Conservation (phyloP, 2,329 filamentous ascomycete species). For the Scleromitrula shiraiana region DNA sequence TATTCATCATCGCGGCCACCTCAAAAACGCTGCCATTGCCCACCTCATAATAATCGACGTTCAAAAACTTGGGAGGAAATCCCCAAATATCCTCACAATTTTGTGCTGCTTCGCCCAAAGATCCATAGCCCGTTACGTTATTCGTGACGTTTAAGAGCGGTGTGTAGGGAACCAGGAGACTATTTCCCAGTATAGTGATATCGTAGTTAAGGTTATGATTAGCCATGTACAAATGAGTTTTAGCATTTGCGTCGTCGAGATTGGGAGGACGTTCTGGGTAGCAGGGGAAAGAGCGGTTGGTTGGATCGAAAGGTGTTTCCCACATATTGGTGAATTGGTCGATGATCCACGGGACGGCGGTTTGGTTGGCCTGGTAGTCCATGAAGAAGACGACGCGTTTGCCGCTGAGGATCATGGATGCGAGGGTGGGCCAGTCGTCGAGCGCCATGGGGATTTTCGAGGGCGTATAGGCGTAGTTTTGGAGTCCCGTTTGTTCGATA, state of each 20-base stretch:
- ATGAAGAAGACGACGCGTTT: slow-evolving; percentile 74
- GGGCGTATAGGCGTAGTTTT: slow-evolving; percentile 66
- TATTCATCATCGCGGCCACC: slow-evolving; percentile 62
- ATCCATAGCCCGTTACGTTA: slow-evolving; percentile 53
- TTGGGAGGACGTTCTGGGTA: slow-evolving; percentile 67
- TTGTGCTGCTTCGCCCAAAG: slow-evolving; percentile 54
- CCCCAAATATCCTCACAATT: slow-evolving; percentile 57
- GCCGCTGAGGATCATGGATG: slow-evolving; percentile 61
- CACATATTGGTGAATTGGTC: slow-evolving; percentile 85
- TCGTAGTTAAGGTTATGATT: slow-evolving; percentile 89
- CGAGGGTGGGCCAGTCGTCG: slow-evolving; percentile 76
- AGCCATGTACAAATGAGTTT: slow-evolving; percentile 65
- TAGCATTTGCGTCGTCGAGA: slow-evolving; percentile 44
- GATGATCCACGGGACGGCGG: slow-evolving; percentile 70
- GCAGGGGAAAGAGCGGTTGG: slow-evolving; percentile 63
- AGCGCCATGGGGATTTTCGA: slow-evolving; percentile 61
- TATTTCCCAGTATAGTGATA: slow-evolving; percentile 55
- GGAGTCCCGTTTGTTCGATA: slow-evolving; percentile 64
- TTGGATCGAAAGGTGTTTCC: slow-evolving; percentile 71
- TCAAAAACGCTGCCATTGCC: slow-evolving; percentile 66
- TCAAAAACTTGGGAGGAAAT: slow-evolving; percentile 65
- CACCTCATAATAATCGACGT: slow-evolving; percentile 77
- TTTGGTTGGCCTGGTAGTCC: slow-evolving; percentile 75
- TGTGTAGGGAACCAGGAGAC: slow-evolving; percentile 64
- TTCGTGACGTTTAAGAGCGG: slow-evolving; percentile 67